Conservation (phyloP, 345 rosid species). For the Lepidium aucheri region DNA sequence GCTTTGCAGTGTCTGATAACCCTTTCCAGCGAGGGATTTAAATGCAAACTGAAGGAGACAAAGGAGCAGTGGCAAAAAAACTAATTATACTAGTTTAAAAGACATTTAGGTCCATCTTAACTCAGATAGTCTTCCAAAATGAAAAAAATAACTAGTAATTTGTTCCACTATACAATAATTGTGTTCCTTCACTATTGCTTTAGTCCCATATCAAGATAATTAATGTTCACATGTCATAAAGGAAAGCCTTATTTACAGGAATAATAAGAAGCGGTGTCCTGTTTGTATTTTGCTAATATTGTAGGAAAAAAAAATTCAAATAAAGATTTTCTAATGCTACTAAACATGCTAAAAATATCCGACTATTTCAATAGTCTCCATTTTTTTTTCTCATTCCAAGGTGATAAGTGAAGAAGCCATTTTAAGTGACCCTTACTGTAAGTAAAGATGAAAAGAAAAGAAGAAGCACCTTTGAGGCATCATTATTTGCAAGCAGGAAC, state of each 20-base stretch:
- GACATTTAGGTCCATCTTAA: neutral
- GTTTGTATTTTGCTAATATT: neutral
- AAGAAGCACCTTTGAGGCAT: constrained; percentile 69
- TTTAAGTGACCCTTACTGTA: neutral
- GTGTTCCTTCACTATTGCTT: no score
- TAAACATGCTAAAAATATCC: neutral
- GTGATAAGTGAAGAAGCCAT: neutral
- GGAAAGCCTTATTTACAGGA: neutral
- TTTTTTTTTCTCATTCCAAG: neutral
- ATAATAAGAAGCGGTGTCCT: neutral
- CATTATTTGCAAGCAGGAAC: constrained; percentile 71
- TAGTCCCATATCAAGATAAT: constrained; percentile 7
- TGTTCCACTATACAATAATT: neutral
- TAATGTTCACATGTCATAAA: neutral
- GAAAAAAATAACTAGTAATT: neutral
- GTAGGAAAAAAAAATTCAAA: neutral
- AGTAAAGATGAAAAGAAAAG: constrained; percentile 1
- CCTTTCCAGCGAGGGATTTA: constrained; percentile 87
- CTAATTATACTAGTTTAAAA: neutral
- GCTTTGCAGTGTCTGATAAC: constrained; percentile 85
- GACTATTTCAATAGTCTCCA: neutral
- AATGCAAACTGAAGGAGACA: constrained; percentile 57
- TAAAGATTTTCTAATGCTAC: neutral
- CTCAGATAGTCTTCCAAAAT: neutral
- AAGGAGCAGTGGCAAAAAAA: constrained; percentile 3